phyloP scores from a whole-genome alignment of 371 early-diverging fungal genomes.

The Lichtheimia ramosa region DNA sequence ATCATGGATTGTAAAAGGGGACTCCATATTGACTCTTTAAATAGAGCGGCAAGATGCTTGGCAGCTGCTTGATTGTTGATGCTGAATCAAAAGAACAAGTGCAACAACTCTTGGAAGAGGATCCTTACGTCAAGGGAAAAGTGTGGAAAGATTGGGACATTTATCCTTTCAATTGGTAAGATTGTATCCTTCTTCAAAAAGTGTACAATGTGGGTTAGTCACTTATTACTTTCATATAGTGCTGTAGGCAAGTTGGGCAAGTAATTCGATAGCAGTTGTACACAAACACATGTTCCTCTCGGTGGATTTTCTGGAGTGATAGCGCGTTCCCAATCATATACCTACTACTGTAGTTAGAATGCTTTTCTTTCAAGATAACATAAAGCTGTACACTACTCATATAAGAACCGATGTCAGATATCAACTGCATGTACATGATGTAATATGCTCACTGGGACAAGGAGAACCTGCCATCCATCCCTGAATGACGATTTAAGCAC shows the following conservation, averaged over 20 bases:
- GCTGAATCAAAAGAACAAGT: slow-evolving; percentile 49
- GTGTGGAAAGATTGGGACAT: slow-evolving; percentile 64
- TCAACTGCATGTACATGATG: too few relatives aligned
- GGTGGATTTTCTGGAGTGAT: too few relatives aligned
- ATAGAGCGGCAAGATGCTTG: slow-evolving; percentile 53
- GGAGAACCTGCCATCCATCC: too few relatives aligned
- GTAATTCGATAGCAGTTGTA: background rate
- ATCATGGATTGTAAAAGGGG: background rate
- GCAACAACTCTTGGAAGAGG: slow-evolving; percentile 34
- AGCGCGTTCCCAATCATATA: too few relatives aligned
- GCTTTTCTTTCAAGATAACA: too few relatives aligned
- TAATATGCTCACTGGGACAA: too few relatives aligned
- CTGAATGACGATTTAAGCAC: too few relatives aligned
- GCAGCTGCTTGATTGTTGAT: slow-evolving; percentile 49
- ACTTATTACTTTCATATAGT: background rate
- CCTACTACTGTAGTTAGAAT: too few relatives aligned
- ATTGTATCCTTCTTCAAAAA: background rate
- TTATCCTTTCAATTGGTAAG: slow-evolving; percentile 30
- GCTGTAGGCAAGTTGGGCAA: background rate
- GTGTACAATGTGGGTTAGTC: background rate
- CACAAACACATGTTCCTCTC: background rate
- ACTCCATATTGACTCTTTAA: background rate
- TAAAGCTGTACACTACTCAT: too few relatives aligned
- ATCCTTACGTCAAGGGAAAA: slow-evolving; percentile 54
- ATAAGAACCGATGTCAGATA: too few relatives aligned